Conservation (phyloP, 768 basidiomycete genomes). For the Suillus paluster region DNA sequence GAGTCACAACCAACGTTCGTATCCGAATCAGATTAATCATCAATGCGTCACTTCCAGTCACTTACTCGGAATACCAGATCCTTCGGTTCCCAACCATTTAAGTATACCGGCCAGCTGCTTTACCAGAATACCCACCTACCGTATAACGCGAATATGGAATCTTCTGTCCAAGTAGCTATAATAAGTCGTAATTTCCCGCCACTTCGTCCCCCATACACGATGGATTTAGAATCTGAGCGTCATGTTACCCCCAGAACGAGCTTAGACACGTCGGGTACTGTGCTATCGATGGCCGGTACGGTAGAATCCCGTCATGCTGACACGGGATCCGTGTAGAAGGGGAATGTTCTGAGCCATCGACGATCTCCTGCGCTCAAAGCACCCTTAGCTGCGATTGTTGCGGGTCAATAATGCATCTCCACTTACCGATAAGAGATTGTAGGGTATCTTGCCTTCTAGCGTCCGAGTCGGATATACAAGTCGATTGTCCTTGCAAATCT, state of each 20-base stretch:
- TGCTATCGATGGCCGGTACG: not conserved
- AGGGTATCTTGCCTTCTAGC: not conserved
- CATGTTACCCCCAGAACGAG: not conserved
- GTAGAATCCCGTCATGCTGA: not conserved
- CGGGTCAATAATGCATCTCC: not conserved
- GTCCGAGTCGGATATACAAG: not conserved
- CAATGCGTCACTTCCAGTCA: no score
- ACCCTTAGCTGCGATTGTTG: not conserved
- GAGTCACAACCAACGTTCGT: no score
- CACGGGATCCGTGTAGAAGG: not conserved
- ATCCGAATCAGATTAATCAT: no score
- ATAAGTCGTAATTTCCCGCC: slow-evolving; percentile 1
- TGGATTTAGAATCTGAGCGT: not conserved
- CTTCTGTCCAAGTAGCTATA: slow-evolving; percentile 6
- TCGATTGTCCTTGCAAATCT: not conserved
- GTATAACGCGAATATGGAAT: slow-evolving; percentile 1
- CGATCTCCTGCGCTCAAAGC: not conserved
- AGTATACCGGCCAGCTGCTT: no score
- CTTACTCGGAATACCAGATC: not conserved
- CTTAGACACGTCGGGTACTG: not conserved
- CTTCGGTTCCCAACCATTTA: no score
- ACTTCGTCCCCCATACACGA: not conserved
- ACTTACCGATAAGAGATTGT: not conserved
- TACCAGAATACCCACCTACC: not conserved
- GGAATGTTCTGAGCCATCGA: not conserved